These are phyloP conservation scores for Suhomyces kilbournensis DNA, from an alignment of 805 yeast genomes.

Conservation along the genomic window DNA sequence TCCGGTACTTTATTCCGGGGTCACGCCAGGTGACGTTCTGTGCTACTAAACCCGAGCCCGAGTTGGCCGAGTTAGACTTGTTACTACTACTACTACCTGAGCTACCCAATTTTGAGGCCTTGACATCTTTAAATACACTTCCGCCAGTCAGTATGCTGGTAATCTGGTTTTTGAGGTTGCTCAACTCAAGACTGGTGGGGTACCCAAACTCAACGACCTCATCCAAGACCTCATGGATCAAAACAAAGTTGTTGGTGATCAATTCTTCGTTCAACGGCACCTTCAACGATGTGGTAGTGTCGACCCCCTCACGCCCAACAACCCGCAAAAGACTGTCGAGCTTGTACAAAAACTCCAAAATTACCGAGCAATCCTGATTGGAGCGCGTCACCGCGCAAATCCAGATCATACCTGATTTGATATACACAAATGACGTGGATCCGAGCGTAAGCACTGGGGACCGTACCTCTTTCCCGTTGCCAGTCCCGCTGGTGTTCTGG, in stretches of 20 bases:
- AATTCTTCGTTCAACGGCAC: constrained; percentile 29
- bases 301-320: constrained; percentile 16
- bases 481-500: constrained; percentile 15
- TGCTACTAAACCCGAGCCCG: constrained; percentile 1
- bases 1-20: constrained; percentile 67
- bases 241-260: constrained; percentile 62
- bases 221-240: constrained; percentile 74
- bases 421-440: constrained; percentile 85
- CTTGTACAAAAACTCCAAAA: constrained; percentile 74
- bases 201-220: constrained; percentile 76
- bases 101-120: constrained; percentile 3
- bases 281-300: constrained; percentile 2
- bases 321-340: constrained; percentile 52
- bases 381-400: constrained; percentile 86
- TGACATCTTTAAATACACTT: constrained; percentile 16
- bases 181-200: constrained; percentile 61
- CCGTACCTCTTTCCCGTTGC: constrained; percentile 21
- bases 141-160: constrained; percentile 15
- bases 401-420: constrained; percentile 63
- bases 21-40: constrained; percentile 62
- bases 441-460: constrained; percentile 72
- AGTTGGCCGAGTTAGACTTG: neutral
- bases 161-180: constrained; percentile 20
- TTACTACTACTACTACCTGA: neutral
- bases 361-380: constrained; percentile 77